These are phyloP conservation scores for Combretum micranthum DNA, from an alignment of 345 rosid genomes.

Conservation along the genomic window DNA sequence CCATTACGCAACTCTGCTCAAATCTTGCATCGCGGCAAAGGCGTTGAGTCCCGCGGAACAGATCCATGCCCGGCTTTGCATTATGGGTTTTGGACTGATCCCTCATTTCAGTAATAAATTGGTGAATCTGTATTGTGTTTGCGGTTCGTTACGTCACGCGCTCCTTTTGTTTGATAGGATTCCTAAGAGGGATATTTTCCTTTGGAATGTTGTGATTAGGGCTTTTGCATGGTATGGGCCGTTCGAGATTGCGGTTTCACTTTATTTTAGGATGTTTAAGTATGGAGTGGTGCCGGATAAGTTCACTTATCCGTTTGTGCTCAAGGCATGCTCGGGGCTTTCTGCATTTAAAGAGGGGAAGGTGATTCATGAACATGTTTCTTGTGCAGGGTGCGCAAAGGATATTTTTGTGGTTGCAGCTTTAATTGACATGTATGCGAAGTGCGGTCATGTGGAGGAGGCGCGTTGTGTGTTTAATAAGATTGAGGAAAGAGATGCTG, in stretches of 20 bases:
- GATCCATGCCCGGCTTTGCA: slow-evolving; percentile 21
- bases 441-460: slow-evolving; percentile 21
- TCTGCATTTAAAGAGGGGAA: slow-evolving; percentile 25
- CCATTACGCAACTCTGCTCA: slow-evolving; percentile 8
- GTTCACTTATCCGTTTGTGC: slow-evolving; percentile 29
- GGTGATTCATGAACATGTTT: slow-evolving; percentile 22
- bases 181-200: slow-evolving; percentile 19
- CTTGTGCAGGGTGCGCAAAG: slow-evolving; percentile 17
- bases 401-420: slow-evolving; percentile 33
- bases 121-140: slow-evolving; percentile 20
- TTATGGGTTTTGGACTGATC: slow-evolving; percentile 16
- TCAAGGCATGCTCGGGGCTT: slow-evolving; percentile 28
- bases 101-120: slow-evolving; percentile 19
- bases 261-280: slow-evolving; percentile 19
- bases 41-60: slow-evolving; percentile 20
- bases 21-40: slow-evolving; percentile 19
- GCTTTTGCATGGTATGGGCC: slow-evolving; percentile 33
- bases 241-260: slow-evolving; percentile 16
- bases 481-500: slow-evolving; percentile 22
- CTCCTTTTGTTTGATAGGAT: slow-evolving; percentile 28
- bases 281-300: slow-evolving; percentile 22
- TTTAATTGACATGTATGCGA: slow-evolving; percentile 30
- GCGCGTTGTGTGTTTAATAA: slow-evolving; percentile 22
- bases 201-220: slow-evolving; percentile 30
- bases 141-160: slow-evolving; percentile 15